Percentiles rank a stretch among this genome's conserved stretches.
phyloP scores from a whole-genome alignment of 805 yeast genomes.

The Sugiyamaella smithiae region DNA sequence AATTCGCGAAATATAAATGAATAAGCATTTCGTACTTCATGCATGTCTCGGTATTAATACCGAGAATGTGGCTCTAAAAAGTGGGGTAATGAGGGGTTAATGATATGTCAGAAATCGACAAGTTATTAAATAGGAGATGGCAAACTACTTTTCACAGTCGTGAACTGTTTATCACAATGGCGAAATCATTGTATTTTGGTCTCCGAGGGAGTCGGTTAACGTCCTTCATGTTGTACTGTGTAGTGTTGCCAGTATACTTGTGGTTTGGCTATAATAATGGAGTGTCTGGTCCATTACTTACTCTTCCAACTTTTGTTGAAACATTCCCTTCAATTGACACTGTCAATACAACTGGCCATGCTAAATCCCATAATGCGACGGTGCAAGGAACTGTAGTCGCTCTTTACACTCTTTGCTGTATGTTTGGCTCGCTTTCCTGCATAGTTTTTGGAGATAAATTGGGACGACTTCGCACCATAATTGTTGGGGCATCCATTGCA shows the following conservation, averaged over 20 bases:
- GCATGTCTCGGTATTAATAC: constrained; percentile 1
- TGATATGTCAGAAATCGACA: no score
- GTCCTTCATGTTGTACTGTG: constrained; percentile 20
- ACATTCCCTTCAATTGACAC: constrained; percentile 29
- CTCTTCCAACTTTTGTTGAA: constrained; percentile 21
- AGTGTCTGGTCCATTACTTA: constrained; percentile 46
- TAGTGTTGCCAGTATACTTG: constrained; percentile 55
- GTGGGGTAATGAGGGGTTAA: constrained; percentile 3
- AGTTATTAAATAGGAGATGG: no score
- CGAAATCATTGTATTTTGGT: constrained; percentile 12
- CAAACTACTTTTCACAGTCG: no score
- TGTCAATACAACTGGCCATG: neutral
- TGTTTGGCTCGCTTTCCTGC: constrained; percentile 60
- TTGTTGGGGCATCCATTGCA: constrained; percentile 54
- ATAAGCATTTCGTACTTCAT: no score
- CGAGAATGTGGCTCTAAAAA: constrained; percentile 1
- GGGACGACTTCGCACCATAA: constrained; percentile 59
- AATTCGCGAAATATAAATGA: no score
- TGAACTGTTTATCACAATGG: neutral
- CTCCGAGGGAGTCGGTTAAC: constrained; percentile 11
- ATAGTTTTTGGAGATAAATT: constrained; percentile 52
- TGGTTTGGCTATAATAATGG: constrained; percentile 72
- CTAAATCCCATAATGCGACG: constrained; percentile 1
- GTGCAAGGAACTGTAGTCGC: constrained; percentile 32
- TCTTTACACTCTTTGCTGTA: constrained; percentile 61